Conservation (phyloP, 371 early-diverging fungal species). For the Haplosporangium sp. region DNA sequence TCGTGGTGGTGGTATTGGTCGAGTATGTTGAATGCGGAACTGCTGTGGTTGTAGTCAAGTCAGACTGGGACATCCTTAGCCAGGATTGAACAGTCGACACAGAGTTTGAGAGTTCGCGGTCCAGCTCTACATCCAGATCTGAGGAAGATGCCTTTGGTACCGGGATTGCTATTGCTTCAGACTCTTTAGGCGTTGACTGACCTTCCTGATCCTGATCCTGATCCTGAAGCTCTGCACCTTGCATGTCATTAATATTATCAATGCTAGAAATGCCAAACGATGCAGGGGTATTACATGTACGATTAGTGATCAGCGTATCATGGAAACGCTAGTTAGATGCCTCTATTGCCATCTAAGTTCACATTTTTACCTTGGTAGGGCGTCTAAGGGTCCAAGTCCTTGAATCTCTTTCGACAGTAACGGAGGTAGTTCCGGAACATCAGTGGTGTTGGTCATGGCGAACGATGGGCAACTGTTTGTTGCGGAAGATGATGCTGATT, state of each 20-base stretch:
- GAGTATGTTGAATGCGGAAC: background rate
- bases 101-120: conserved; percentile 24
- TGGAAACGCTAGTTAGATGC: background rate
- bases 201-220: background rate
- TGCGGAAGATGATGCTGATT: conserved; percentile 17
- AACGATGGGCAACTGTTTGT: conserved; percentile 8
- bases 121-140: conserved; percentile 11
- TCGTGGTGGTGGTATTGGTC: background rate
- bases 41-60: background rate
- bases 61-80: conserved; percentile 20
- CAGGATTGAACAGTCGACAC: conserved; percentile 38
- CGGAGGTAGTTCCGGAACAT: conserved; percentile 14
- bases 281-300: no score
- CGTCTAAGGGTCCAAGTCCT: conserved; percentile 11
- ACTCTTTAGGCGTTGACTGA: background rate
- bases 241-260: background rate
- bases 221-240: background rate
- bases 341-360: background rate
- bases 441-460: conserved; percentile 4
- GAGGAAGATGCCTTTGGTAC: conserved; percentile 4
- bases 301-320: background rate
- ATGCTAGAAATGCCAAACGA: no score
- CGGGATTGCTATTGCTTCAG: conserved; percentile 1
- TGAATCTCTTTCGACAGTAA: conserved; percentile 1
- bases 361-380: background rate